phyloP scores from a whole-genome alignment of 2,329 filamentous ascomycete species.

The Colletotrichum simmondsii region DNA sequence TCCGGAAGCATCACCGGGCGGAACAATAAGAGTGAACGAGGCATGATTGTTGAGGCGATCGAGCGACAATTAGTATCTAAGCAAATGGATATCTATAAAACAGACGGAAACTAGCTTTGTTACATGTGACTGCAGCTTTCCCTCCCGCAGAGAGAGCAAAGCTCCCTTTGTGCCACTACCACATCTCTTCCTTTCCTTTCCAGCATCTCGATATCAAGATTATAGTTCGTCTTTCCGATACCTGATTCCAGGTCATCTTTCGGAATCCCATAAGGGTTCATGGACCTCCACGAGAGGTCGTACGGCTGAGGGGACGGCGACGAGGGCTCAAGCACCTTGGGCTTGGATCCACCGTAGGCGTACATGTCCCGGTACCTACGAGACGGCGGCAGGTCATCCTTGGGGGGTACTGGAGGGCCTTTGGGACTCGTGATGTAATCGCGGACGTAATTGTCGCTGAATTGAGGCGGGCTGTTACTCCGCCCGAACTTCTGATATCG shows the following conservation, averaged over 20 bases:
- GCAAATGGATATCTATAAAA: neutral
- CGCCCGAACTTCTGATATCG: conserved; percentile 18
- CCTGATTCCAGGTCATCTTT: neutral
- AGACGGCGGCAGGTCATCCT: neutral
- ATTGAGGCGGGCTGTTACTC: conserved; percentile 10
- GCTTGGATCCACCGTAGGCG: neutral
- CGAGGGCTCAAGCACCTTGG: conserved; percentile 1
- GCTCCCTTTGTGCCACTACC: neutral
- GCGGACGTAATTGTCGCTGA: conserved; percentile 27
- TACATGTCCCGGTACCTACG: conserved; percentile 8
- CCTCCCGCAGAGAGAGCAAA: conserved; percentile 15
- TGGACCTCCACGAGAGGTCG: conserved; percentile 23
- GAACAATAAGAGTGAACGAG: neutral
- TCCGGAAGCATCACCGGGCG: neutral
- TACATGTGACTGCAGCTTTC: neutral
- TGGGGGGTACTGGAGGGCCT: neutral
- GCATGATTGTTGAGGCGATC: neutral
- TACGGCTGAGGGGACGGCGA: conserved; percentile 14
- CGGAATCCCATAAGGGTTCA: conserved; percentile 22
- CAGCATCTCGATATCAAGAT: conserved; percentile 23
- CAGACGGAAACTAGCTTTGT: neutral
- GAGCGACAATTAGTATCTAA: neutral
- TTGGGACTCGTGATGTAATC: conserved; percentile 1
- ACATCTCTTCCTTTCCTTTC: conserved; percentile 17
- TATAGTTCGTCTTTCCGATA: conserved; percentile 25